Percentiles rank a stretch among this genome's conserved stretches.
phyloP scores from a whole-genome alignment of 2,329 filamentous ascomycete species.

The Pseudogymnoascus sp. region DNA sequence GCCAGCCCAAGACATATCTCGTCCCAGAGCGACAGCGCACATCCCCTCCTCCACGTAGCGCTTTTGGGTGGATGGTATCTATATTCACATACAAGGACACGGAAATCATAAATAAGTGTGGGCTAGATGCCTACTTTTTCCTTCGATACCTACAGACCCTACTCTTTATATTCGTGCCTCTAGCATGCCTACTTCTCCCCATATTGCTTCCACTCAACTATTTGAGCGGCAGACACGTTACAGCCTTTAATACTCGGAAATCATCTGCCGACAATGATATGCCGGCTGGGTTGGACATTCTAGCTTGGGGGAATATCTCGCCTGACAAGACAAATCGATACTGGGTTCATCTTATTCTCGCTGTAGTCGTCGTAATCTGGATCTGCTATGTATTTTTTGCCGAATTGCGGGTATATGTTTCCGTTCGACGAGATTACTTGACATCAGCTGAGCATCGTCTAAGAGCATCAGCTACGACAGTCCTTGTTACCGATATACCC shows the following conservation, averaged over 20 bases:
- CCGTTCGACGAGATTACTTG: slow-evolving; percentile 86
- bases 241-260: slow-evolving; percentile 24
- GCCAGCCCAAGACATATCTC: slow-evolving; percentile 77
- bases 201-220: slow-evolving; percentile 83
- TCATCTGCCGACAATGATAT: slow-evolving; percentile 35
- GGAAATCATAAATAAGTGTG: slow-evolving; percentile 90
- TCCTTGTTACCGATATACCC: slow-evolving; percentile 86
- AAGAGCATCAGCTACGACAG: slow-evolving; percentile 91
- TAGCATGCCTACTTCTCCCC: slow-evolving; percentile 71
- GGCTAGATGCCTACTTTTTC: slow-evolving; percentile 96
- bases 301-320: slow-evolving; percentile 83
- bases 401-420: slow-evolving; percentile 81
- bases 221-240: slow-evolving; percentile 56
- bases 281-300: slow-evolving; percentile 62
- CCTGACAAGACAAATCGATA: slow-evolving; percentile 60
- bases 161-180: slow-evolving; percentile 84
- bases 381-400: slow-evolving; percentile 82
- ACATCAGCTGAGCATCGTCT: slow-evolving; percentile 92
- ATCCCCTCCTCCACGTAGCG: slow-evolving; percentile 56
- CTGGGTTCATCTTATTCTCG: slow-evolving; percentile 78
- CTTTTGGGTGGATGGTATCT: slow-evolving; percentile 45
- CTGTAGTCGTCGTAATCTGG: slow-evolving; percentile 71
- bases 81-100: slow-evolving; percentile 65
- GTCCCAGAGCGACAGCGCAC: slow-evolving; percentile 81
- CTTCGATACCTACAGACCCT: slow-evolving; percentile 81